These are phyloP conservation scores for Russula olivacea DNA, from an alignment of 768 basidiomycete genomes.

Conservation along the genomic window DNA sequence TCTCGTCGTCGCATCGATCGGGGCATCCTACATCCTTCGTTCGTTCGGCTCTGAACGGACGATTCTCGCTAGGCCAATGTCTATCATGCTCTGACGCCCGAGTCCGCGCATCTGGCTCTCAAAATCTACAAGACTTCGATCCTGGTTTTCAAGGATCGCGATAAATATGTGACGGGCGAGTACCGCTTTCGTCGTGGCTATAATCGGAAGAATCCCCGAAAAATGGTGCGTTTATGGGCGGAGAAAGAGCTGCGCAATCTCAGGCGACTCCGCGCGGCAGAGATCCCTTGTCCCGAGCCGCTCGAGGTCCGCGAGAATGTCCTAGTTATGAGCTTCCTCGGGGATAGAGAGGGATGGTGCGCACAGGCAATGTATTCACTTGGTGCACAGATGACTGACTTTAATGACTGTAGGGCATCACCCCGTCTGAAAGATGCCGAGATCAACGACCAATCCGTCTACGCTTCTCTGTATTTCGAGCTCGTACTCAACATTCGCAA, in stretches of 20 bases:
- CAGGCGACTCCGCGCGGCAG: constrained; percentile 75
- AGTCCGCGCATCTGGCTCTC: constrained; percentile 66
- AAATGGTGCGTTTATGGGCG: constrained; percentile 98
- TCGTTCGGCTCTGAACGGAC: neutral
- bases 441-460: constrained; percentile 42
- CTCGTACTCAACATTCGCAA: constrained; percentile 72
- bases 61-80: constrained; percentile 73
- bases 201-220: constrained; percentile 83
- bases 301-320: constrained; percentile 95
- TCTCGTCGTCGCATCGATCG: neutral
- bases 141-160: constrained; percentile 94
- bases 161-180: constrained; percentile 93
- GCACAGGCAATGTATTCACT: constrained; percentile 28
- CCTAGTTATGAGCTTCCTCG: constrained; percentile 91
- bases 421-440: constrained; percentile 89
- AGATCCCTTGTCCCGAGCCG: constrained; percentile 81
- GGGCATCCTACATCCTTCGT: neutral
- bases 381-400: neutral
- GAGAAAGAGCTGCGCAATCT: constrained; percentile 99
- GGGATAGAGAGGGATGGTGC: constrained; percentile 75
- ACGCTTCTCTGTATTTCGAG: constrained; percentile 65
- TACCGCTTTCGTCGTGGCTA: constrained; percentile 91
- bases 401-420: constrained; percentile 58
- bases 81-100: constrained; percentile 74
- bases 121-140: constrained; percentile 99